phyloP scores from a whole-genome alignment of 2,329 filamentous ascomycete genomes.

The Didymella pinodella region DNA sequence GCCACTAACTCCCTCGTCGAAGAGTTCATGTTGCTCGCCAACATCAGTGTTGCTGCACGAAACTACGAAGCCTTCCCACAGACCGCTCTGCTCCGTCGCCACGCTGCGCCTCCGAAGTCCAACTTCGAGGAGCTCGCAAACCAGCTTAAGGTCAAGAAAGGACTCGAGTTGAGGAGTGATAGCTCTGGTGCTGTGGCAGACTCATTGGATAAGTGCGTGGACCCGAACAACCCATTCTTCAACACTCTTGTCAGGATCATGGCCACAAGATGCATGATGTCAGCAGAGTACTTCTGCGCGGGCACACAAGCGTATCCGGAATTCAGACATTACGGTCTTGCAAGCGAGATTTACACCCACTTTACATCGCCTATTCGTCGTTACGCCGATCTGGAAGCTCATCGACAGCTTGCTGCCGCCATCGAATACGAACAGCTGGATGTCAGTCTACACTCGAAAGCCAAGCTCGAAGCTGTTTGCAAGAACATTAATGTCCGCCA shows the following conservation, averaged over 20 bases:
- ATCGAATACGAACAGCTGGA: slow-evolving; percentile 93
- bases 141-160: slow-evolving; percentile 87
- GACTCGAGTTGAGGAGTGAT: slow-evolving; percentile 80
- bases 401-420: slow-evolving; percentile 92
- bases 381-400: slow-evolving; percentile 94
- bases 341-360: slow-evolving; percentile 96
- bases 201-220: slow-evolving; percentile 84
- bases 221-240: slow-evolving; percentile 88
- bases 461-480: slow-evolving; percentile 90
- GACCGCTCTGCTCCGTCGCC: slow-evolving; percentile 90
- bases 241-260: slow-evolving; percentile 98
- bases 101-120: slow-evolving; percentile 89
- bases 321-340: slow-evolving; percentile 96
- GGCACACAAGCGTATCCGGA: slow-evolving; percentile 92
- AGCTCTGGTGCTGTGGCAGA: slow-evolving; percentile 93
- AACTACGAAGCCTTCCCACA: slow-evolving; percentile 94
- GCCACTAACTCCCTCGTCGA: slow-evolving; percentile 98
- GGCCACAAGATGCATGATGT: slow-evolving; percentile 99
- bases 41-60: slow-evolving; percentile 89
- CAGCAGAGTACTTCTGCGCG: slow-evolving; percentile 96
- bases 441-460: slow-evolving; percentile 78
- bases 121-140: slow-evolving; percentile 95
- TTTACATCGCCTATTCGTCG: slow-evolving; percentile 97
- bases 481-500: slow-evolving; percentile 98
- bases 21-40: slow-evolving; percentile 99